Percentiles rank a stretch among this genome's conserved stretches.
Evolutionary conservation across 2,329 filamentous ascomycete species (phyloP).

Genomic region (Aspergillus thermomutatus): DNA sequence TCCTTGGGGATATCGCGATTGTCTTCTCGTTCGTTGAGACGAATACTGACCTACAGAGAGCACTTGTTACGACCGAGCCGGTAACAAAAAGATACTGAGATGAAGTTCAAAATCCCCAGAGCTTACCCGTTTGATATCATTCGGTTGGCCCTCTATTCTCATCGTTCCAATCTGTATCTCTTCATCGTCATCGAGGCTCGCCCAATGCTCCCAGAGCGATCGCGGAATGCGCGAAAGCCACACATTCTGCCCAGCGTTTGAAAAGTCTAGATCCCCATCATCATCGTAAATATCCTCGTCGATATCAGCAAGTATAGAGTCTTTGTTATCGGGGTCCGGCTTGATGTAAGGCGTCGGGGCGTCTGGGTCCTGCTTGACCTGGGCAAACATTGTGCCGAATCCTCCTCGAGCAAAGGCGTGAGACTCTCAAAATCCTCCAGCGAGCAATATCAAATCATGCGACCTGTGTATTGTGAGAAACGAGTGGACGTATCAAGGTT

Average conservation of each 20-base stretch:
- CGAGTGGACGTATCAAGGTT: background rate
- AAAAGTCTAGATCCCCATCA: constrained; percentile 61
- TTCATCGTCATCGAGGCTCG: constrained; percentile 70
- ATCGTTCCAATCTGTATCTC: constrained; percentile 79
- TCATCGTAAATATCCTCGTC: constrained; percentile 68
- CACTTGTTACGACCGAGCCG: constrained; percentile 8
- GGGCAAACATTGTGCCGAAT: constrained; percentile 27
- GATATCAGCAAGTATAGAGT: constrained; percentile 29
- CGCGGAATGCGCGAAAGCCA: constrained; percentile 78
- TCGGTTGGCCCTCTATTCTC: constrained; percentile 55
- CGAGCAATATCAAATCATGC: background rate
- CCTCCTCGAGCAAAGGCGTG: background rate
- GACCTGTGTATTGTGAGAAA: background rate
- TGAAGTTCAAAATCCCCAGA: background rate
- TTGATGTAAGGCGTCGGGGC: constrained; percentile 37
- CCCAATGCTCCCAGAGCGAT: constrained; percentile 78
- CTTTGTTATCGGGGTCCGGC: constrained; percentile 40
- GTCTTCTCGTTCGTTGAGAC: constrained; percentile 64
- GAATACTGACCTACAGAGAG: constrained; percentile 60
- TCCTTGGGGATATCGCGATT: constrained; percentile 81
- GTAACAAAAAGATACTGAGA: background rate
- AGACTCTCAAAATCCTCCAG: background rate
- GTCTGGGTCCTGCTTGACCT: constrained; percentile 42
- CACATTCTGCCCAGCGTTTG: constrained; percentile 44
- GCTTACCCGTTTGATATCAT: constrained; percentile 48